These are phyloP conservation scores for Pulveroboletus sp. DNA, from an alignment of 768 basidiomycete species.

Conservation along the genomic window DNA sequence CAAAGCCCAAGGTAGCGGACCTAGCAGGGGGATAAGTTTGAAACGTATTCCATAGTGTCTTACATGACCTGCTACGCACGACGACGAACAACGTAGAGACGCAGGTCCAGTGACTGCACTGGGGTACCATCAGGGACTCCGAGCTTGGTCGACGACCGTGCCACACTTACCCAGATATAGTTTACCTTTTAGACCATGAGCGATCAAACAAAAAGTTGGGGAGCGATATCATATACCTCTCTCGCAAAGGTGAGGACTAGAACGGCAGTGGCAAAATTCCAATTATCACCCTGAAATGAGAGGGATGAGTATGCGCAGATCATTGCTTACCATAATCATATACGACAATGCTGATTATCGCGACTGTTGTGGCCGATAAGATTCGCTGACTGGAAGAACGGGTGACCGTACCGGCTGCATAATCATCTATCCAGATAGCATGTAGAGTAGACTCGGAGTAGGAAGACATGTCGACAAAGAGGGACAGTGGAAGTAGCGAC, in stretches of 20 bases:
- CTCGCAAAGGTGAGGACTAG: not conserved
- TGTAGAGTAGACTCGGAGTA: not conserved
- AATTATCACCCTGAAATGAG: too few relatives aligned
- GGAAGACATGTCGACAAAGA: conserved; percentile 2
- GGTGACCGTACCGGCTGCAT: not conserved
- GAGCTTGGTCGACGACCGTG: too few relatives aligned
- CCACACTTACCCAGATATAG: conserved; percentile 8
- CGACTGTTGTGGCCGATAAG: not conserved
- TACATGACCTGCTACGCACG: not conserved
- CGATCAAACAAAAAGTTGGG: not conserved
- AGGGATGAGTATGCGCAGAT: not conserved
- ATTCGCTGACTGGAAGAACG: not conserved
- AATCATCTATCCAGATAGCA: not conserved
- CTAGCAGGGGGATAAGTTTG: not conserved
- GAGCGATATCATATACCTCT: not conserved
- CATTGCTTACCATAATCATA: not conserved
- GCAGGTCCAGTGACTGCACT: conserved; percentile 5
- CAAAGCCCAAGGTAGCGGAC: not conserved
- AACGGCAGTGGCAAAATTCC: not conserved
- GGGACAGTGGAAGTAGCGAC: not conserved
- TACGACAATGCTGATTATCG: not conserved
- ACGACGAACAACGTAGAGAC: conserved; percentile 1
- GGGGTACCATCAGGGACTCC: not conserved
- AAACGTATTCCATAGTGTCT: not conserved
- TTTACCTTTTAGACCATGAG: not conserved